Conservation (phyloP, 2,329 filamentous ascomycete species). For the Bimuria novae-zelandiae region DNA sequence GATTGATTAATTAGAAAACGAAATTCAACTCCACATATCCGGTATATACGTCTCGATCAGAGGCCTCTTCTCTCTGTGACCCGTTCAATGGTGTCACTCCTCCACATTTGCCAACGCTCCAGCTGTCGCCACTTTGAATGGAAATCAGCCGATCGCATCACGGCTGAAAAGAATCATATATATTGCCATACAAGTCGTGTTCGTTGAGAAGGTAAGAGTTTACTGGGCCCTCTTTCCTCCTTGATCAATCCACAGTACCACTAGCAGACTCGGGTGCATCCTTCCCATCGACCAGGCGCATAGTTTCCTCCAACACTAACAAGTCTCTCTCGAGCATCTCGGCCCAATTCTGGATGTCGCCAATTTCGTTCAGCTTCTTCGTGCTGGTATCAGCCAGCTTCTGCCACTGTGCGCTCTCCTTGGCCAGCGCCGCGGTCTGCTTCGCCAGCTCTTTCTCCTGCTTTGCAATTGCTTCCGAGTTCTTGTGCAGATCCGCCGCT, state of each 20-base stretch:
- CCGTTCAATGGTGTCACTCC: neutral
- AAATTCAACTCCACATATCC: neutral
- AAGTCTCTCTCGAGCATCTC: constrained; percentile 68
- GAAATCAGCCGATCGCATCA: too few species aligned
- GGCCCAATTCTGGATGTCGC: constrained; percentile 85
- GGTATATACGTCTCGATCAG: too few species aligned
- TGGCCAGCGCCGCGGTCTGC: constrained; percentile 63
- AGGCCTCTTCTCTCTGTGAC: too few species aligned
- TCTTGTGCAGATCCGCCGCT: constrained; percentile 70
- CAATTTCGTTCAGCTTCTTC: constrained; percentile 73
- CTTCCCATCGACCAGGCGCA: constrained; percentile 43
- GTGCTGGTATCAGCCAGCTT: constrained; percentile 66
- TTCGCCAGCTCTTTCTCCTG: constrained; percentile 70
- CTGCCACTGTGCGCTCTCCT: constrained; percentile 68
- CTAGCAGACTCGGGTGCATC: constrained; percentile 34
- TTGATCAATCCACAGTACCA: constrained; percentile 24
- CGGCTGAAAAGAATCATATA: too few species aligned
- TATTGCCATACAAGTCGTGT: too few species aligned
- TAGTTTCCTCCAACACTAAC: constrained; percentile 48
- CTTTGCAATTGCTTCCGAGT: constrained; percentile 65
- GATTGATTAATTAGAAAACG: neutral
- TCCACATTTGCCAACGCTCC: neutral
- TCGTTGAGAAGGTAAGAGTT: too few species aligned
- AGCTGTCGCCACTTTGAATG: too few species aligned
- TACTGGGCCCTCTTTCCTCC: constrained; percentile 10